Percentiles rank a stretch among this genome's conserved stretches.
Conservation (phyloP, 371 early-diverging fungal genomes). For the Rhizopus stolonifer region DNA sequence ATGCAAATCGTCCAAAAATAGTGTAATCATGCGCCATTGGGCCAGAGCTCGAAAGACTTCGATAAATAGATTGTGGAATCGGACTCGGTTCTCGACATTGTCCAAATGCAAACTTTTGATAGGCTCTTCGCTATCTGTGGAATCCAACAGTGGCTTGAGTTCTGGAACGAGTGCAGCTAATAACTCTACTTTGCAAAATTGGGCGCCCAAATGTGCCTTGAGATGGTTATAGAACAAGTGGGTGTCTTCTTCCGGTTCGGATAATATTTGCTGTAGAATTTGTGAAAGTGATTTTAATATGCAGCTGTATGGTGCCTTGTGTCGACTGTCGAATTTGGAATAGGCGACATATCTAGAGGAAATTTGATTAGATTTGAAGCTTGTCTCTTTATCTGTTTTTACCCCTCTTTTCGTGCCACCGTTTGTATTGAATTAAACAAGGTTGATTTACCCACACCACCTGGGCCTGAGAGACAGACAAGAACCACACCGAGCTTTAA, state of each 20-base stretch:
- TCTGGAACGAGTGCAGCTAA: constrained; percentile 45
- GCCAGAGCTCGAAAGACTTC: constrained; percentile 43
- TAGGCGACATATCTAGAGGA: constrained; percentile 35
- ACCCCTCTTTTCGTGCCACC: constrained; percentile 44
- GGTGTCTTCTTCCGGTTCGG: constrained; percentile 43
- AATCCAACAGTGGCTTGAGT: constrained; percentile 34
- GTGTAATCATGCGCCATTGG: constrained; percentile 47
- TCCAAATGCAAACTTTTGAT: constrained; percentile 28
- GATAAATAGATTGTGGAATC: constrained; percentile 43
- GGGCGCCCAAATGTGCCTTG: constrained; percentile 30
- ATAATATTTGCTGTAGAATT: constrained; percentile 43
- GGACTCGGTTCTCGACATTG: constrained; percentile 37
- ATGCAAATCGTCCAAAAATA: constrained; percentile 51
- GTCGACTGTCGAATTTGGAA: constrained; percentile 41
- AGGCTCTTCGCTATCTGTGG: constrained; percentile 17
- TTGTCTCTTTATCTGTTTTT: background rate
- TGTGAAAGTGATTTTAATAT: constrained; percentile 40
- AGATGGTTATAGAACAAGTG: constrained; percentile 34
- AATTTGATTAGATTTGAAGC: background rate
- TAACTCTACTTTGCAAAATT: constrained; percentile 34
- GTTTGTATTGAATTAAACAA: constrained; percentile 37
- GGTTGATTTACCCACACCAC: constrained; percentile 49
- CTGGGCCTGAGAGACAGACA: constrained; percentile 39
- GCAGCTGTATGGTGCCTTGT: constrained; percentile 40
- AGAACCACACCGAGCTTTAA: constrained; percentile 31